A percentile compares a stretch with the other conserved stretches of the same genome.
Evolutionary conservation across 768 basidiomycete species (phyloP).

Genomic region (Phlegmacium glaucopus): DNA sequence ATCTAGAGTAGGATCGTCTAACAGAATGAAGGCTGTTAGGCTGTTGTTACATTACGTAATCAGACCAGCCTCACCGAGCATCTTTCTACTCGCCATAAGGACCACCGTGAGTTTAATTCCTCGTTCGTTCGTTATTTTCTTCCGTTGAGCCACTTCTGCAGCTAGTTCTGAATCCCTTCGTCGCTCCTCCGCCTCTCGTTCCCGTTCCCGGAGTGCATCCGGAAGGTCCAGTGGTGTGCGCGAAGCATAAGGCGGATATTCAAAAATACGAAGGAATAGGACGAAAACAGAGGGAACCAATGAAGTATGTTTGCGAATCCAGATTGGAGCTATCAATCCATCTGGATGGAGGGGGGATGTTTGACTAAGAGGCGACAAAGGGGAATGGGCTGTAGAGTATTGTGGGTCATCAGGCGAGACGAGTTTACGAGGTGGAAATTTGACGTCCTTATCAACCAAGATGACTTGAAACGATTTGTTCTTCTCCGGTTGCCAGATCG

Average conservation of each 20-base stretch:
- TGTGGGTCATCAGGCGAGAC: constrained; percentile 55
- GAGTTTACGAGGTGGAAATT: constrained; percentile 86
- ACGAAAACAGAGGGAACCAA: constrained; percentile 93
- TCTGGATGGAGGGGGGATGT: constrained; percentile 92
- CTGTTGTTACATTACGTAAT: background rate
- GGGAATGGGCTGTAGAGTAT: constrained; percentile 70
- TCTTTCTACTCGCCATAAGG: constrained; percentile 80
- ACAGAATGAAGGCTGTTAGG: background rate
- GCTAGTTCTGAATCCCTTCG: constrained; percentile 73
- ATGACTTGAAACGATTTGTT: constrained; percentile 76
- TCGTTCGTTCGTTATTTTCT: constrained; percentile 77
- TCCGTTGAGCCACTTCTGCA: constrained; percentile 73
- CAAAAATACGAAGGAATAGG: constrained; percentile 82
- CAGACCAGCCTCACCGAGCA: constrained; percentile 63
- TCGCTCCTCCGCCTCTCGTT: constrained; percentile 66
- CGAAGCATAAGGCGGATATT: constrained; percentile 45
- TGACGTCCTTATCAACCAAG: constrained; percentile 78
- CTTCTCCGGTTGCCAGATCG: constrained; percentile 74
- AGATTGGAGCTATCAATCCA: constrained; percentile 95
- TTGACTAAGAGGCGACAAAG: constrained; percentile 87
- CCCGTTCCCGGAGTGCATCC: constrained; percentile 51
- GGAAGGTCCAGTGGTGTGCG: constrained; percentile 53
- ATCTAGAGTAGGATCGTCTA: constrained; percentile 87
- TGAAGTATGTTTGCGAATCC: constrained; percentile 94
- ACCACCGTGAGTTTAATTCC: constrained; percentile 95